These are phyloP conservation scores for Dryas alaskensis DNA, from an alignment of 306 rosid genomes.

Conservation along the genomic window DNA sequence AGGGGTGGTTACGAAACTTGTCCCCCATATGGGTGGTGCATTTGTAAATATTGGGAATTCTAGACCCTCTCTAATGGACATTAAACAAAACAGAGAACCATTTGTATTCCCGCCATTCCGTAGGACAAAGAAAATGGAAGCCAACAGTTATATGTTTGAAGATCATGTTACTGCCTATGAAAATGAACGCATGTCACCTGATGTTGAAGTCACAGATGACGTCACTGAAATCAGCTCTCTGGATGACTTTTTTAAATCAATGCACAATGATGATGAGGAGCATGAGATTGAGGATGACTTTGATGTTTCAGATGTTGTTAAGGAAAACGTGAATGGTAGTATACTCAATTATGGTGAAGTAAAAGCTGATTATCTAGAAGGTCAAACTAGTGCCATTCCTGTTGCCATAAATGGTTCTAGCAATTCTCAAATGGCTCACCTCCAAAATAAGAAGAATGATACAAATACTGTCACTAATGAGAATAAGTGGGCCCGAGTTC, in stretches of 20 bases:
- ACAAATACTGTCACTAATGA: slow-evolving; percentile 29
- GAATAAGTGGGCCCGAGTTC: slow-evolving; percentile 74
- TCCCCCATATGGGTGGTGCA: slow-evolving; percentile 97
- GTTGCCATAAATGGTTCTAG: slow-evolving; percentile 46
- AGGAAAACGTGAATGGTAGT: slow-evolving; percentile 54
- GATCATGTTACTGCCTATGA: slow-evolving; percentile 31
- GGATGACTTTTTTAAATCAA: slow-evolving; percentile 42
- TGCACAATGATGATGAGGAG: slow-evolving; percentile 53
- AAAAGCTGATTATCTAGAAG: slow-evolving; percentile 59
- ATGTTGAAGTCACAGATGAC: slow-evolving; percentile 35
- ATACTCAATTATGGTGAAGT: slow-evolving; percentile 54
- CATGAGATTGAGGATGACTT: slow-evolving; percentile 73
- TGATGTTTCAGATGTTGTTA: slow-evolving; percentile 61
- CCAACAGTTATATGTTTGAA: slow-evolving; percentile 28
- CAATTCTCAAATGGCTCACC: slow-evolving; percentile 40
- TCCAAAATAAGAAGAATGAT: slow-evolving; percentile 47
- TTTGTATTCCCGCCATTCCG: slow-evolving; percentile 89
- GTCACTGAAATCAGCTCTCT: slow-evolving; percentile 40
- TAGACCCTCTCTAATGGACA: slow-evolving; percentile 82
- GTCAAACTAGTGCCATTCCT: slow-evolving; percentile 40
- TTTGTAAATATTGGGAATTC: slow-evolving; percentile 81
- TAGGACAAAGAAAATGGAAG: slow-evolving; percentile 46
- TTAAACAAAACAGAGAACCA: slow-evolving; percentile 75
- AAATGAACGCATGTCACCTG: slow-evolving; percentile 34
- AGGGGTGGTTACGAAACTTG: slow-evolving; percentile 79